Percentiles rank a stretch among this genome's conserved stretches.
Evolutionary conservation across 1,139 yeast species (phyloP).

Genomic region (Scheffersomyces segobiensis): DNA sequence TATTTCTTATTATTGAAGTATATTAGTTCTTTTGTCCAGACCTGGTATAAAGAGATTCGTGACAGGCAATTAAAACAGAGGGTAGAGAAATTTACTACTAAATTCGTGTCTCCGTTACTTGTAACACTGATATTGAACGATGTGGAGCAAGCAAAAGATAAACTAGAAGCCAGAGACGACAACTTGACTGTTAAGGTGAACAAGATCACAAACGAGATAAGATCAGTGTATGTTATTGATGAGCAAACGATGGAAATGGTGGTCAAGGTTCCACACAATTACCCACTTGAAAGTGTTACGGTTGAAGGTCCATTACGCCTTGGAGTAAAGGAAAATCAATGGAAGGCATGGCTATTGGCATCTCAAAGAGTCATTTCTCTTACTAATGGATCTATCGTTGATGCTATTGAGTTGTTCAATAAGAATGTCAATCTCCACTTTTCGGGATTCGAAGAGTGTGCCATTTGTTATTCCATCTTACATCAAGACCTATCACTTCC

Average conservation of each 20-base stretch:
- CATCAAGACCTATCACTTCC: conserved; percentile 93
- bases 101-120: conserved; percentile 63
- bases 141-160: conserved; percentile 45
- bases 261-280: conserved; percentile 67
- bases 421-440: conserved; percentile 81
- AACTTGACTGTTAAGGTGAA: conserved; percentile 65
- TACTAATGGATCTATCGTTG: conserved; percentile 76
- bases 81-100: conserved; percentile 64
- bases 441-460: conserved; percentile 93
- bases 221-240: conserved; percentile 75
- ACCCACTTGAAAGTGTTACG: conserved; percentile 70
- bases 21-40: conserved; percentile 67
- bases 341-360: conserved; percentile 95
- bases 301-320: conserved; percentile 79
- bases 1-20: conserved; percentile 57
- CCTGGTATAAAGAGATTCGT: conserved; percentile 69
- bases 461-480: conserved; percentile 88
- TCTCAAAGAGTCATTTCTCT: conserved; percentile 78
- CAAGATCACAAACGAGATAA: conserved; percentile 65
- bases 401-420: conserved; percentile 79
- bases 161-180: conserved; percentile 48
- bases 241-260: conserved; percentile 85
- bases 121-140: conserved; percentile 57
- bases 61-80: conserved; percentile 56
- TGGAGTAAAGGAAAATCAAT: conserved; percentile 89